Evolutionary conservation across 257 asterid genomes (phyloP), one percentile per base, ranked within the genome.

Genomic region (Echium plantagineum): DNA sequence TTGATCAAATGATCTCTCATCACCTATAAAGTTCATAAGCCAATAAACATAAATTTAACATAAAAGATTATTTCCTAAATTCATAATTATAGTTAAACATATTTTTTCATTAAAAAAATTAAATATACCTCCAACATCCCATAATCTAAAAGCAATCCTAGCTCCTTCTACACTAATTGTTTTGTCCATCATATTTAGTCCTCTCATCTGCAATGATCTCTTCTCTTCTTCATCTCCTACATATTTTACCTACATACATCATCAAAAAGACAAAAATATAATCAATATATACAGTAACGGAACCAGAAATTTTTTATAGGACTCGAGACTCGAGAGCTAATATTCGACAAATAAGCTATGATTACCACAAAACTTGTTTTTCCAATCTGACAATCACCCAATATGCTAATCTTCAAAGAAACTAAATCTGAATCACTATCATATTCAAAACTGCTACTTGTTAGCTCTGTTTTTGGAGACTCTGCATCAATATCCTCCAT

Each of bases 301-400:
- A 24, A 24, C 3, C 26, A 24, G 3, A 3, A 24, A 24, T 24
- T 24, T 24, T 24, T 1, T 24, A 24, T 24, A 24, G 26, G 26
- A 3, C 2, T 1, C 26, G 26, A 24, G 3, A n/a, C n/a, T n/a
- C n/a, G n/a, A 24, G 26, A 24, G 3, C 26, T 24, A 24, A 24
- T 24, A 24, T 24, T 24, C 3, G 2, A 24, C 26, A 24, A 24
- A 24, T n/a, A n/a, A n/a, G n/a, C n/a, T n/a, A n/a, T n/a, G n/a
- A n/a, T n/a, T n/a, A n/a, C 97, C 87, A 80, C 78, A 68, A 90
- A 90, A 70, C 84, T 85, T 30, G 97, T 90, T 72, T 90, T 90
- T n/a, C 96, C 97, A 73, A 80, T 90, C 81, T 80, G 85, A 71
- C 89, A 87, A 81, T 90, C 97, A 26, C 97, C 97, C 73, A 90